These are phyloP conservation scores for Osmanthus fragrans DNA, from an alignment of 257 asterid genomes.

Conservation along the genomic window DNA sequence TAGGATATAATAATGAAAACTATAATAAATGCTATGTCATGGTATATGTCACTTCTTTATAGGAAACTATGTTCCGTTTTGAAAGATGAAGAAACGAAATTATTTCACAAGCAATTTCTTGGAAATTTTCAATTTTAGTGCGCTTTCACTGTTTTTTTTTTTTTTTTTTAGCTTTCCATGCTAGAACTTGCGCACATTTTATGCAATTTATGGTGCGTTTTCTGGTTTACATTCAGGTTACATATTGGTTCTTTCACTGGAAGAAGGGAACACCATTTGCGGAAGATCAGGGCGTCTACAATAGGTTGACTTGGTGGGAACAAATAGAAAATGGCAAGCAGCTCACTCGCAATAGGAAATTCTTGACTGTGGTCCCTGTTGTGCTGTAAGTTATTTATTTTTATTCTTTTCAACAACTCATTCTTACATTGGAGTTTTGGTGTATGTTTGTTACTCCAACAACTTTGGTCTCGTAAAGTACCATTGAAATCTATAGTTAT, in stretches of 20 bases:
- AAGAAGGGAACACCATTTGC: conserved; percentile 84
- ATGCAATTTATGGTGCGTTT: not conserved
- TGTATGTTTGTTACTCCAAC: not conserved
- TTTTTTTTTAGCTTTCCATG: no score
- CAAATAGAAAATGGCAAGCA: conserved; percentile 16
- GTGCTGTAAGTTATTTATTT: conserved; percentile 7
- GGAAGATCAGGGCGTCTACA: conserved; percentile 90
- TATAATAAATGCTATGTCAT: not conserved
- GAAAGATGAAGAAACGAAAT: not conserved
- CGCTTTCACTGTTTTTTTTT: not conserved
- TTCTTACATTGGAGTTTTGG: not conserved
- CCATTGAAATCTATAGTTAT: not conserved
- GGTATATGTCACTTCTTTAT: not conserved
- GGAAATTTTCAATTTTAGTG: not conserved
- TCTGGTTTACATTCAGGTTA: not conserved
- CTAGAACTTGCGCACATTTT: not conserved
- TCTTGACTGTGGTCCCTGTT: conserved; percentile 2
- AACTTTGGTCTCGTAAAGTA: not conserved
- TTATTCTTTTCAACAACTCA: not conserved
- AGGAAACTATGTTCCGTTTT: not conserved
- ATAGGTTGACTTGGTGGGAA: conserved; percentile 85
- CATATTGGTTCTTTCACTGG: not conserved
- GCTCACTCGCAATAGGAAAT: conserved; percentile 16
- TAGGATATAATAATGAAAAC: not conserved
- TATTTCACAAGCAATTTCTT: not conserved